Conservation (phyloP, 768 basidiomycete genomes). For the Termitomyces sp. region DNA sequence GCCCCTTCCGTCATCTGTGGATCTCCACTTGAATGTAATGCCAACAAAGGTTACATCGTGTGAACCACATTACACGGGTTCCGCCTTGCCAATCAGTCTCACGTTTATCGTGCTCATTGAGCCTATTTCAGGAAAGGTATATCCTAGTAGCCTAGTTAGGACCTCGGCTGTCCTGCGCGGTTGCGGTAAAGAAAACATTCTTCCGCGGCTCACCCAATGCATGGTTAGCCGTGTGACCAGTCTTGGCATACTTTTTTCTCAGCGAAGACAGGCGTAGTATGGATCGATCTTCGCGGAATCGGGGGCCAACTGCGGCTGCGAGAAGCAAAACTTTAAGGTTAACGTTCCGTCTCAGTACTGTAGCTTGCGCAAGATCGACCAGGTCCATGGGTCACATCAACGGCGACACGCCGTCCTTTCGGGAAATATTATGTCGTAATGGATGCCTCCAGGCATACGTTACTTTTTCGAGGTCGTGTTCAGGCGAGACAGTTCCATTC, state of each 20-base stretch:
- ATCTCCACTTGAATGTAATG: background rate
- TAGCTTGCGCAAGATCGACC: background rate
- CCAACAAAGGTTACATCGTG: background rate
- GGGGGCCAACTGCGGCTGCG: background rate
- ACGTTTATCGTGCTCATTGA: background rate
- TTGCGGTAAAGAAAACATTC: background rate
- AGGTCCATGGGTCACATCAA: background rate
- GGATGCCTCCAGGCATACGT: background rate
- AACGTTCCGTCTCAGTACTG: slow-evolving; percentile 4
- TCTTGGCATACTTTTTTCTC: background rate
- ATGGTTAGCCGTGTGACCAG: background rate
- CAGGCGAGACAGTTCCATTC: background rate
- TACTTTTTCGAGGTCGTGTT: background rate
- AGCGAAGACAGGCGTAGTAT: background rate
- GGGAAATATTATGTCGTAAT: background rate
- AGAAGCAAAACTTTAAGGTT: background rate
- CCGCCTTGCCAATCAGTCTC: background rate
- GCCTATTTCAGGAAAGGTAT: background rate
- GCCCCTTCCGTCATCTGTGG: background rate
- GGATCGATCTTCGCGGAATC: slow-evolving; percentile 4
- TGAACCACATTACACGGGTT: background rate
- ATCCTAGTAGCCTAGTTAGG: background rate
- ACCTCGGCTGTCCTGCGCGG: background rate
- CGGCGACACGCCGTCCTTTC: slow-evolving; percentile 5
- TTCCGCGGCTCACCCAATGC: background rate